Evolutionary conservation across 2,329 filamentous ascomycete genomes (phyloP), one percentile per base, ranked within the genome.

Genomic region (Helotiales sp.): DNA sequence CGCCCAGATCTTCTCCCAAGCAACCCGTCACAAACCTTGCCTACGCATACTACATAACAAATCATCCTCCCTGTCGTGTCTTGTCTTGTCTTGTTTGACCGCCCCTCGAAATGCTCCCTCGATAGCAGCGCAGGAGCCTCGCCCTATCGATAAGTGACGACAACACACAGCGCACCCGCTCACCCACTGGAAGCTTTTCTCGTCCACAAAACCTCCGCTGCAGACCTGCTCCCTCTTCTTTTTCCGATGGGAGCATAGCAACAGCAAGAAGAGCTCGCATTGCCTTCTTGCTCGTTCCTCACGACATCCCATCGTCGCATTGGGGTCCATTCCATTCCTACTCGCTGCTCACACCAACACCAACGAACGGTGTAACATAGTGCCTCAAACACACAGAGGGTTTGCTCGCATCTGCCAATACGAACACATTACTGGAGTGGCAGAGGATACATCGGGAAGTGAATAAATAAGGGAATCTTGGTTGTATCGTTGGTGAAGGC

Each of bases 101-200:
- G 68, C 71, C 65, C 61, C 49, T 70, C 69, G 67, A 69, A 67
- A 75, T 75, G 74, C 69, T 75, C 59, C 71, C 71, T 69, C 71
- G 73, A 73, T 73, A 74, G 59, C 67, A 67, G 30, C 13, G 11
- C 45, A 13, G 22, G 22, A 61, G 54, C 54, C n/a, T 55, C 40
- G 58, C n/a, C 2, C 20, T 63, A 65, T 55, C 71, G 68, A 70
- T 70, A 73, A 70, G 65, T 45, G 58, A 64, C 63, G 43, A 59
- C 52, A 54, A 47, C 32, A 7, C 30, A 59, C 52, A 54, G 37
- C 32, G 11, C 30, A 52, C n/a, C n/a, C 62, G 55, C 45, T 32
- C 64, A 45, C 37, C 34, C 58, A 45, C 37, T 32, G n/a, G 28
- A 52, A 49, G 26, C 54, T 61, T 49, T 49, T 61, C 20, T 17